A percentile compares a stretch with the other conserved stretches of the same genome.
These are phyloP conservation scores for Termitomyces sp. DNA, from an alignment of 768 basidiomycete species.

Conservation along the genomic window DNA sequence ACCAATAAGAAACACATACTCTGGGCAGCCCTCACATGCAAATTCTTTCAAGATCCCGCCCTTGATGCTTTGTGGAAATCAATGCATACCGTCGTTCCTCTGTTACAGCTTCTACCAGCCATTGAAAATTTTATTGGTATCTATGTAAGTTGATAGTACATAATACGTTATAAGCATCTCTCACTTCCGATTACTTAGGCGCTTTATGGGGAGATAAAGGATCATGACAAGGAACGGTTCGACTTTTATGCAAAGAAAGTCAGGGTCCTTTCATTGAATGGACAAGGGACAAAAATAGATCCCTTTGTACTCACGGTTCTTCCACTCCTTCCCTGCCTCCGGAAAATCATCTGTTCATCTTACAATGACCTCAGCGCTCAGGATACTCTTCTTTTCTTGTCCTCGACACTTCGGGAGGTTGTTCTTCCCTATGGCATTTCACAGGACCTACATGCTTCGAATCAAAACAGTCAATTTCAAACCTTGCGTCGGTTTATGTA, in stretches of 20 bases:
- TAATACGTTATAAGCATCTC: neutral
- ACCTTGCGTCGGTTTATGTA: neutral
- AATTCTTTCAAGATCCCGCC: slow-evolving; percentile 3
- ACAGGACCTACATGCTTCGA: accelerated
- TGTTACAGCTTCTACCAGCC: neutral
- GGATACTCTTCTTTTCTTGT: neutral
- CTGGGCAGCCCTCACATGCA: slow-evolving; percentile 7
- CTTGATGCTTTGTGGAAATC: slow-evolving; percentile 8
- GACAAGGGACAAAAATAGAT: neutral
- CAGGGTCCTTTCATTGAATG: neutral
- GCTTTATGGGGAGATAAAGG: neutral
- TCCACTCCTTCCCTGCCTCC: neutral
- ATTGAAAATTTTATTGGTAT: neutral
- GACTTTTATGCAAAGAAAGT: neutral
- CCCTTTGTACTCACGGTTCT: neutral
- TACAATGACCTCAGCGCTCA: neutral
- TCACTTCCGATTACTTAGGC: neutral
- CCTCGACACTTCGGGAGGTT: neutral
- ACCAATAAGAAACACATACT: neutral
- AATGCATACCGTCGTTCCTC: neutral
- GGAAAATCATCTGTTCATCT: neutral
- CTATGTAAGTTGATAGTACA: neutral
- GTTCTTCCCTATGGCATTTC: neutral
- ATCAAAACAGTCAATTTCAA: neutral
- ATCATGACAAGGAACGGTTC: neutral